Evolutionary conservation across 2,329 filamentous ascomycete species (phyloP).

Genomic region (Zelopaecilomyces penicillatus): DNA sequence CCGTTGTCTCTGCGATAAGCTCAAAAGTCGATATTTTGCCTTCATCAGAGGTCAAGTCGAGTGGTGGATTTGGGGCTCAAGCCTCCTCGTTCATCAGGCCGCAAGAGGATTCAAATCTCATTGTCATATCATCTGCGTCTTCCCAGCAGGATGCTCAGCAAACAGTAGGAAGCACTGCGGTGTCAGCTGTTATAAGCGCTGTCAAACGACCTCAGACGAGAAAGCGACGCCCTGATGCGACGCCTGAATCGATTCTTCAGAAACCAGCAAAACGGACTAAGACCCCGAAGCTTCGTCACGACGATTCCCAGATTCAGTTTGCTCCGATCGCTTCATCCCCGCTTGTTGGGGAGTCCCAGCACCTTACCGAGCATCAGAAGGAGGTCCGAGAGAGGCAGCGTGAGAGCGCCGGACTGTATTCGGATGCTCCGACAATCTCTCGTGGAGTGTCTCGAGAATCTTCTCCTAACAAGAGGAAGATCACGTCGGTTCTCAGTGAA

Average conservation of each 20-base stretch:
- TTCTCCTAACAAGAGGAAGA: too few relatives aligned
- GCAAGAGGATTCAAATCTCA: slow-evolving; percentile 35
- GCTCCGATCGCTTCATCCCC: slow-evolving; percentile 56
- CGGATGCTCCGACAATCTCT: slow-evolving; percentile 53
- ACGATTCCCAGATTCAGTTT: slow-evolving; percentile 77
- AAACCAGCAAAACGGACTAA: slow-evolving; percentile 19
- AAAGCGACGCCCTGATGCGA: slow-evolving; percentile 21
- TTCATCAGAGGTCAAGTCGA: slow-evolving; percentile 33
- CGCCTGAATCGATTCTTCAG: slow-evolving; percentile 16
- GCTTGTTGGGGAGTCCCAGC: slow-evolving; percentile 54
- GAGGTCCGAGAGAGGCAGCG: slow-evolving; percentile 69
- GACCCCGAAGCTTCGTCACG: slow-evolving; percentile 57
- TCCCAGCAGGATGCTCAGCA: slow-evolving; percentile 16
- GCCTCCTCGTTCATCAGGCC: slow-evolving; percentile 38
- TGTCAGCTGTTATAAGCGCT: slow-evolving; percentile 11
- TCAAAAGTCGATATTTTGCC: slow-evolving; percentile 40
- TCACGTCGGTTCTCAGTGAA: slow-evolving; percentile 2
- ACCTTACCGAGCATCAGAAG: slow-evolving; percentile 69
- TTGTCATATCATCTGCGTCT: slow-evolving; percentile 23
- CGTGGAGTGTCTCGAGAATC: slow-evolving; percentile 6
- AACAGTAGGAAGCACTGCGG: slow-evolving; percentile 7
- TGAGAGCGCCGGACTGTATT: slow-evolving; percentile 58
- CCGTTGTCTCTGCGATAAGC: slow-evolving; percentile 53
- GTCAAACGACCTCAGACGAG: slow-evolving; percentile 16
- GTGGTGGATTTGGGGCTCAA: slow-evolving; percentile 30